Evolutionary conservation across 306 rosid genomes (phyloP).

Genomic region (Mucuna pruriens): DNA sequence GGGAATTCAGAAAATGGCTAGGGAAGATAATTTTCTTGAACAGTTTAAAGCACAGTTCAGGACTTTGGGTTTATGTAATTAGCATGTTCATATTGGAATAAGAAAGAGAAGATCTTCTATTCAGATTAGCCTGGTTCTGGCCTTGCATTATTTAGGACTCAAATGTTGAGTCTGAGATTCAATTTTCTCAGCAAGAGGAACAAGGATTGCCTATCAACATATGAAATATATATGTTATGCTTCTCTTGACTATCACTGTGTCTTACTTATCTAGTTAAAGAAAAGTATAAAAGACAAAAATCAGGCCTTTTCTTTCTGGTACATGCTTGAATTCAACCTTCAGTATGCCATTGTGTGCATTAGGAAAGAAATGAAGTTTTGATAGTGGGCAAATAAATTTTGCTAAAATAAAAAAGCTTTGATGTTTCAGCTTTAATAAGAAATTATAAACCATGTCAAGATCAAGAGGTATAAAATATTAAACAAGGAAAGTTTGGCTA

Average conservation of each 20-base stretch:
- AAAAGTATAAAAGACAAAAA: neutral
- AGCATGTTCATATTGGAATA: neutral
- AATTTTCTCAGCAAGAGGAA: neutral
- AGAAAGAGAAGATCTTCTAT: neutral
- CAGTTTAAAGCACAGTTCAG: constrained; percentile 3
- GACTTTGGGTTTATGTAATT: neutral
- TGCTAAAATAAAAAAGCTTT: neutral
- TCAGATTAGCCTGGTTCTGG: neutral
- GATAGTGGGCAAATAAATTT: constrained; percentile 13
- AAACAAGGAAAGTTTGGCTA: neutral
- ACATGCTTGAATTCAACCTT: constrained; percentile 1
- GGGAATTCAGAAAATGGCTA: constrained; percentile 3
- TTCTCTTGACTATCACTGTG: constrained; percentile 19
- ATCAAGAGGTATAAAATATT: constrained; percentile 7
- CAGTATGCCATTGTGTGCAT: neutral
- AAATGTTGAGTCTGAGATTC: neutral
- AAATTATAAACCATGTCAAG: neutral
- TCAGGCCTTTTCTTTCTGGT: neutral
- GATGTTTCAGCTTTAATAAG: neutral
- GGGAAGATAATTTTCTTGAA: neutral
- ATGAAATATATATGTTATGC: constrained; percentile 6
- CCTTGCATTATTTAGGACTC: constrained; percentile 18
- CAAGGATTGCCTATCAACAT: constrained; percentile 13
- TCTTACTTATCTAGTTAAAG: neutral
- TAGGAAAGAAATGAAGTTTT: neutral